Base-by-base conservation (phyloP, 257 asterid species). In the Fraxinus cuspidata region DNA sequence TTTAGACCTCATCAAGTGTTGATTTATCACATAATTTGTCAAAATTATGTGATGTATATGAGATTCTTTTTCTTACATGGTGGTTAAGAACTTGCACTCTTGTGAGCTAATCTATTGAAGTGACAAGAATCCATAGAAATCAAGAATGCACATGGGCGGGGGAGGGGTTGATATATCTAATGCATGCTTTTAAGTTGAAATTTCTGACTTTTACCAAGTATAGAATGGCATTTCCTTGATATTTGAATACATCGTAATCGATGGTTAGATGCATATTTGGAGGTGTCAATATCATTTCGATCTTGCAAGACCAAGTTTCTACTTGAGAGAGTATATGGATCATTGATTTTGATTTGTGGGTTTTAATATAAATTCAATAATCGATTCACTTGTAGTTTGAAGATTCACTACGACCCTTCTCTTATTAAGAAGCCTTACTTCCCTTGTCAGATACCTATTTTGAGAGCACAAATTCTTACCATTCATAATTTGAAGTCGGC, bases 81-180 rank as follows among this genome's bases (percentile, higher is more conserved):
- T 80, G 88, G 81, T 78, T 28, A 70, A 73, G 89, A 85, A 83
- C 84, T 84, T 82, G 88, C 70, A 28, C 25, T 21, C 40, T 42
- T 64, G 44, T 74, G 60, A 79, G 71, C 79, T 80, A 75, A 78
- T 72, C 72, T 25, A 40, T 63, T 68, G 76, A 81, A 71, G 80
- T 77, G 86, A 81, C 79, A 71, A 83, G 78, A 72, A 76, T 79
- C 42, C 38, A 60, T 70, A 71, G 80, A 34, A 64, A 66, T 73
- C 82, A 85, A 72, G 70, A 69, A 66, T 64, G 88, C 91, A 89
- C 91, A 89, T 87, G 89, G 91, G 74, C 27, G 37, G 77, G 32
- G 40, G 91, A 73, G 27, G 37, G 76, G 32, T 29, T 66, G 75
- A 71, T 65, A 70, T 29, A 29, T 58, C 29, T 58, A 58, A 58